Conservation (phyloP, 1,284 basidiomycete genomes). For the Rhodotorula glutinis region DNA sequence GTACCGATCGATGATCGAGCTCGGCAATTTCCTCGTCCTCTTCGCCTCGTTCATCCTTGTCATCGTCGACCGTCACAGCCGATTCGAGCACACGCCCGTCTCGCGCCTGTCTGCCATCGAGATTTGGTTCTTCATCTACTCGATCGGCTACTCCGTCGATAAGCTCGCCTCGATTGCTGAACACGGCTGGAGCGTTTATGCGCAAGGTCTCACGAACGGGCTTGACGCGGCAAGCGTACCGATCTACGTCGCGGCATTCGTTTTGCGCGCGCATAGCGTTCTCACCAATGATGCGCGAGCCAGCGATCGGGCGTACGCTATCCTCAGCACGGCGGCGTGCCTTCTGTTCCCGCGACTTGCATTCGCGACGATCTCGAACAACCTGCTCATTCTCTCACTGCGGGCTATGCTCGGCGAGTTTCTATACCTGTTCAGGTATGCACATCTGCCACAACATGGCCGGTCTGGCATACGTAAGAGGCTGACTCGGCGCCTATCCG, state of each 20-base stretch:
- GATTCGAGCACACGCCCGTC: constrained; percentile 24
- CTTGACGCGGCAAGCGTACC: constrained; percentile 46
- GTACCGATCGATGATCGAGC: constrained; percentile 38
- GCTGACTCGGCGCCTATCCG: neutral
- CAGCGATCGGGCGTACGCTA: constrained; percentile 46
- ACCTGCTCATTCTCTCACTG: constrained; percentile 49
- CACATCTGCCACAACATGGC: constrained; percentile 6
- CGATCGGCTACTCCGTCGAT: constrained; percentile 45
- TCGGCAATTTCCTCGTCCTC: constrained; percentile 45
- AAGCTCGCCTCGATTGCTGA: constrained; percentile 42
- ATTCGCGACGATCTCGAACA: constrained; percentile 49
- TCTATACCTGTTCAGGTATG: constrained; percentile 46
- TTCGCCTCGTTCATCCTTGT: constrained; percentile 48
- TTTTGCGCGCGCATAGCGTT: constrained; percentile 46
- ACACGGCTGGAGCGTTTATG: constrained; percentile 45
- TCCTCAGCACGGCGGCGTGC: constrained; percentile 46
- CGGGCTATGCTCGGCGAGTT: constrained; percentile 49
- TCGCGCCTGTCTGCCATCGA: constrained; percentile 24
- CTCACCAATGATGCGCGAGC: constrained; percentile 36
- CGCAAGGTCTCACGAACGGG: constrained; percentile 47
- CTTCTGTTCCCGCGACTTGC: constrained; percentile 48
- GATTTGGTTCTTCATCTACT: constrained; percentile 45
- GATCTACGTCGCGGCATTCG: constrained; percentile 47
- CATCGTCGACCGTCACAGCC: constrained; percentile 43
- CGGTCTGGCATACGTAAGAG: no score